Evolutionary conservation across 495 filamentous ascomycete species (phyloP).

Genomic region (Usnea hakonensis): DNA sequence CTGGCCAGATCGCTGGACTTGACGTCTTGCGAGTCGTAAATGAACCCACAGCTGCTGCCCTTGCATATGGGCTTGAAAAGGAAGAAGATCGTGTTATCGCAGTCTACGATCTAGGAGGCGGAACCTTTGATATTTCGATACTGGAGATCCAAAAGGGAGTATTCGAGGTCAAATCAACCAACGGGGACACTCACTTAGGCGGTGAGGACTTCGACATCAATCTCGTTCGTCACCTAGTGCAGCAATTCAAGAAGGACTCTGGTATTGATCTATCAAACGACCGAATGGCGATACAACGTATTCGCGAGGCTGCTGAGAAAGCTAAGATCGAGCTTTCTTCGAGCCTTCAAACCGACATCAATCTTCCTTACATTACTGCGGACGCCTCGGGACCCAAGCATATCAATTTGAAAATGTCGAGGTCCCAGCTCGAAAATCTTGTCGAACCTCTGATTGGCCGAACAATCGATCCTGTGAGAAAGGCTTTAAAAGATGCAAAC

Average conservation of each 20-base stretch:
- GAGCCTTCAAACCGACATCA: slow-evolving; percentile 94
- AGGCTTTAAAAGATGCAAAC: slow-evolving; percentile 95
- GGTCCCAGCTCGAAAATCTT: slow-evolving; percentile 84
- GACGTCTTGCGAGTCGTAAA: slow-evolving; percentile 96
- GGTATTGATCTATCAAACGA: slow-evolving; percentile 85
- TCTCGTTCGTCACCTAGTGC: slow-evolving; percentile 89
- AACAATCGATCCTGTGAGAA: slow-evolving; percentile 88
- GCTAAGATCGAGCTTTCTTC: slow-evolving; percentile 99
- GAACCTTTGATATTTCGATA: slow-evolving; percentile 97
- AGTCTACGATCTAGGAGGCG: slow-evolving; percentile 96
- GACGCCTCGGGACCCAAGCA: slow-evolving; percentile 92
- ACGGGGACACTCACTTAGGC: slow-evolving; percentile 95
- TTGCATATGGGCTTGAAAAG: slow-evolving; percentile 95
- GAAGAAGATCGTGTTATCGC: slow-evolving; percentile 83
- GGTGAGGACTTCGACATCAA: slow-evolving; percentile 98
- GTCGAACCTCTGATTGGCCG: slow-evolving; percentile 84
- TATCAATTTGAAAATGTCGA: slow-evolving; percentile 92
- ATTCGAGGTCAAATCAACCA: slow-evolving; percentile 98
- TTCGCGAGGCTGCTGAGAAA: slow-evolving; percentile 99
- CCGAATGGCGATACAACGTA: slow-evolving; percentile 98
- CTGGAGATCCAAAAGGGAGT: slow-evolving; percentile 97
- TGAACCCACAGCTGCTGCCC: slow-evolving; percentile 89
- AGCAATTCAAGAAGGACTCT: slow-evolving; percentile 93
- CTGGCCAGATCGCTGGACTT: slow-evolving; percentile 89
- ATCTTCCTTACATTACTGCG: slow-evolving; percentile 97